Conservation (phyloP, 495 filamentous ascomycete species). For the Hypoxylon rickii region DNA sequence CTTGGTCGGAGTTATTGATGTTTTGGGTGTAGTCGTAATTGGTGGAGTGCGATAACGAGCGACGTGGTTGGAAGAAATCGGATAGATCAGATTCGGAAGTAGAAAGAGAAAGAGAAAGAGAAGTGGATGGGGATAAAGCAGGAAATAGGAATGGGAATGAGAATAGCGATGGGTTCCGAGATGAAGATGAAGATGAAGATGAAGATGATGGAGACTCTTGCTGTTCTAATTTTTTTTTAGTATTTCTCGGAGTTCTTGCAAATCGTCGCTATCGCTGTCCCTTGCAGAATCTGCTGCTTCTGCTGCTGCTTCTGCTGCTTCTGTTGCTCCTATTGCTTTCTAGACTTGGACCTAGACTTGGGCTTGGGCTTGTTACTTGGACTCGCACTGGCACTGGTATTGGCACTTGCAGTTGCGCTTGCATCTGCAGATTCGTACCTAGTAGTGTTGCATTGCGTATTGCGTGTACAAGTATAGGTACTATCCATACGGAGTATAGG, state of each 20-base stretch:
- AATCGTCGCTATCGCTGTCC: neutral
- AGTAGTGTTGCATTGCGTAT: conserved; percentile 30
- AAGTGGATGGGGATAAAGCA: neutral
- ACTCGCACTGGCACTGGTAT: conserved; percentile 8
- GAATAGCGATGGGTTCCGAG: no score
- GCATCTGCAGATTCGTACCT: conserved; percentile 5
- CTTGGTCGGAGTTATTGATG: neutral
- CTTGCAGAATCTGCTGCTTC: neutral
- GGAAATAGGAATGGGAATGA: neutral
- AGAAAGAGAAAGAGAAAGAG: neutral
- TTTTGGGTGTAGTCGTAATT: conserved; percentile 7
- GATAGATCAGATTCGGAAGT: neutral
- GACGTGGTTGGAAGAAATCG: conserved; percentile 4
- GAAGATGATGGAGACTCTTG: no score
- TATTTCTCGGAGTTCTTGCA: no score
- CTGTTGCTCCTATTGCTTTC: neutral
- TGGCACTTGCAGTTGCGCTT: neutral
- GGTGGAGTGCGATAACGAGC: conserved; percentile 21
- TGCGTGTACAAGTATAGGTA: conserved; percentile 28
- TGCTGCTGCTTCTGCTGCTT: neutral
- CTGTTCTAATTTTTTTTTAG: no score
- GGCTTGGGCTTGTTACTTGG: conserved; percentile 24
- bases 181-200: no score
- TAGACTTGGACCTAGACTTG: neutral
- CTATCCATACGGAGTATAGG: no score